These are phyloP conservation scores for Sicyos edulis DNA, from an alignment of 306 rosid species.

Conservation along the genomic window DNA sequence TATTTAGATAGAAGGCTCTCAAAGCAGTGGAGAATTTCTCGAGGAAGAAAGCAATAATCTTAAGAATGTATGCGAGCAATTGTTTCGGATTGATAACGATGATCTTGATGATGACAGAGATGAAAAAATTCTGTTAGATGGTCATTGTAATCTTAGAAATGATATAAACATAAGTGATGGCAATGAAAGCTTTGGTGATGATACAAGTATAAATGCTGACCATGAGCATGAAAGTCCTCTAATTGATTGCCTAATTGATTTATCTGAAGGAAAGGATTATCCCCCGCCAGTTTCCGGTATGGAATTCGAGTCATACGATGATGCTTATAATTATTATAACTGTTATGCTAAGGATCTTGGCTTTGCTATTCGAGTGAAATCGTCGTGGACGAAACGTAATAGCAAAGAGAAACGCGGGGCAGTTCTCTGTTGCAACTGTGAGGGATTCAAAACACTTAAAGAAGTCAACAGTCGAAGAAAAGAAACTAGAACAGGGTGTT, in stretches of 20 bases:
- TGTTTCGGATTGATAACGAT: slow-evolving; percentile 41
- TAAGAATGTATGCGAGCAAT: slow-evolving; percentile 56
- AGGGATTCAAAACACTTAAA: slow-evolving; percentile 83
- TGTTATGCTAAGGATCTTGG: slow-evolving; percentile 78
- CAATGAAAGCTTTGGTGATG: slow-evolving; percentile 39
- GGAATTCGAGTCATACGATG: slow-evolving; percentile 89
- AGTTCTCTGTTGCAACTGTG: slow-evolving; percentile 91
- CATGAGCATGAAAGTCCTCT: slow-evolving; percentile 46
- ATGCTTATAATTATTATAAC: slow-evolving; percentile 88
- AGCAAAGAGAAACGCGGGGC: slow-evolving; percentile 99
- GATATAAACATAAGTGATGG: slow-evolving; percentile 25
- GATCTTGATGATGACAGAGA: slow-evolving; percentile 23
- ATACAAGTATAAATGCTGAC: slow-evolving; percentile 28
- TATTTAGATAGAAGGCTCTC: slow-evolving; percentile 66
- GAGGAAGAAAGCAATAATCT: slow-evolving; percentile 52
- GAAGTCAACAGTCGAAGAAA: slow-evolving; percentile 82
- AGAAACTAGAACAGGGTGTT: slow-evolving; percentile 86
- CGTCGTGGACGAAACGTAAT: slow-evolving; percentile 95
- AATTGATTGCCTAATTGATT: slow-evolving; percentile 42
- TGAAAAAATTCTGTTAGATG: slow-evolving; percentile 10
- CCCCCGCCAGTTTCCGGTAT: slow-evolving; percentile 63
- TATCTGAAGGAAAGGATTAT: slow-evolving; percentile 47
- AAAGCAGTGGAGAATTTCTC: slow-evolving; percentile 53
- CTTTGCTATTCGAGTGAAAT: slow-evolving; percentile 90
- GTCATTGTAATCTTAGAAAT: slow-evolving; percentile 23